Base-by-base conservation (phyloP, 163 green algal genomes). In the Chlamydomonas reinhardtii region DNA sequence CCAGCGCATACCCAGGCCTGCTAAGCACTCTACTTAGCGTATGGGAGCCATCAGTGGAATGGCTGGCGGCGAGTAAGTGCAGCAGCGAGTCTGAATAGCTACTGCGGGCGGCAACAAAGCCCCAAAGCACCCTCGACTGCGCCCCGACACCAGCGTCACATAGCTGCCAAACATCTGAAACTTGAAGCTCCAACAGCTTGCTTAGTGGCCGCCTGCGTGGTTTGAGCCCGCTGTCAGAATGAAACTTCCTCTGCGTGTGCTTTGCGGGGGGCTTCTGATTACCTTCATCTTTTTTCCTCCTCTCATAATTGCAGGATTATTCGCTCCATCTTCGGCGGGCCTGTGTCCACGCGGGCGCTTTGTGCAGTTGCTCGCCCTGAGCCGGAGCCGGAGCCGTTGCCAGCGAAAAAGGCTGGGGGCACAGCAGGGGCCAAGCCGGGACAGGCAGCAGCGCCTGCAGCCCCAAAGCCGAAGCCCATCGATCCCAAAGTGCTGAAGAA, bases 301-400 rank as follows among this genome's bases (percentile, higher is more conserved):
- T 37, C 8, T 37, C 4, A 27, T 0, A 1, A n/a, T 43, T 1
- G 2, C 24, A 39, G 35, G 56, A n/a, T 39, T 39, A 64, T 89
- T 9, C 61, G 76, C 34, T 81, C 76, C 27, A 74, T 90, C 32
- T 90, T 90, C 52, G 86, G 86, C 4, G 86, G 86, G 12, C 86
- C 86, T 4, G 78, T 90, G 19, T 90, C 86, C 25, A 90, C 86
- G 3, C 65, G 86, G 19, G 73, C 62, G 15, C 12, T 74, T 5
- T 90, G 86, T 64, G 78, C 75, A 12, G 71, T 84, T 48, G 77
- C 34, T 5, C 22, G 16, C 1, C 73, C 43, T 17, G 37, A 52
- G 22, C 69, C 65, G 31, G 69, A 87, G 65, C 86, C 73, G 27
- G 77, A 82, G 64, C 74, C 70, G 8, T 37, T 54, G 3, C 65